Percentiles rank a stretch among this genome's conserved stretches.
Conservation (phyloP, 1,284 basidiomycete genomes). For the Cryptococcus sp. region DNA sequence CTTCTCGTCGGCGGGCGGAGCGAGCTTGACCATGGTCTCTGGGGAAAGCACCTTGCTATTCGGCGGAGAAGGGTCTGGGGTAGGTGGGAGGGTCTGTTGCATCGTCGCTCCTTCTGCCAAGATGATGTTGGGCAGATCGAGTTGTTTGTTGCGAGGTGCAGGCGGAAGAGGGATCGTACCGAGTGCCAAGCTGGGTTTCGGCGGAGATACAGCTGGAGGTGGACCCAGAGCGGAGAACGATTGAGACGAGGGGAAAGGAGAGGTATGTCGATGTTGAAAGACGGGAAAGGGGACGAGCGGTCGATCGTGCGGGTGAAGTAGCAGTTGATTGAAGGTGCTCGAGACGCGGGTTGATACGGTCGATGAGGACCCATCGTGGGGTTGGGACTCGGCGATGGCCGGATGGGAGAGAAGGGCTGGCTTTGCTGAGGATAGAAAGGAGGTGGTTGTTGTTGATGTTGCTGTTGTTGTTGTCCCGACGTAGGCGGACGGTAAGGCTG, state of each 20-base stretch:
- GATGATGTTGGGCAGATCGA: conserved; percentile 7
- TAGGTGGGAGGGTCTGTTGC: conserved; percentile 19
- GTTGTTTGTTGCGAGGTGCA: conserved; percentile 7
- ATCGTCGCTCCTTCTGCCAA: not conserved
- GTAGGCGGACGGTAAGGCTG: conserved; percentile 5
- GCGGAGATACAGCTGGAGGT: conserved; percentile 1
- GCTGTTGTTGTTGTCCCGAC: conserved; percentile 7
- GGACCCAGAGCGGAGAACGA: conserved; percentile 22
- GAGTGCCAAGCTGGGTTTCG: not conserved
- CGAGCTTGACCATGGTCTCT: conserved; percentile 26
- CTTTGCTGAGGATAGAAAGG: conserved; percentile 18
- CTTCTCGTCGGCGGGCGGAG: conserved; percentile 22
- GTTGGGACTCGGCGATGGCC: conserved; percentile 13
- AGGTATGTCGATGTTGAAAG: conserved; percentile 18
- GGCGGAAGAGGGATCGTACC: conserved; percentile 7
- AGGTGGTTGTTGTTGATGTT: conserved; percentile 7
- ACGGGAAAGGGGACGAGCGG: conserved; percentile 11
- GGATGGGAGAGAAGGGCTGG: conserved; percentile 17
- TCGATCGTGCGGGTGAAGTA: too few species aligned
- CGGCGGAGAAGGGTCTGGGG: conserved; percentile 28
- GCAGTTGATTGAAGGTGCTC: conserved; percentile 8
- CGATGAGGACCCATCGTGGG: conserved; percentile 17
- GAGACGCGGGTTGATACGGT: conserved; percentile 28
- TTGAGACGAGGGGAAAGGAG: conserved; percentile 14
- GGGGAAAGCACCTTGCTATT: conserved; percentile 22